A percentile compares a stretch with the other conserved stretches of the same genome.
These are phyloP conservation scores for Bretschneidera sinensis DNA, from an alignment of 345 rosid genomes.

Conservation along the genomic window DNA sequence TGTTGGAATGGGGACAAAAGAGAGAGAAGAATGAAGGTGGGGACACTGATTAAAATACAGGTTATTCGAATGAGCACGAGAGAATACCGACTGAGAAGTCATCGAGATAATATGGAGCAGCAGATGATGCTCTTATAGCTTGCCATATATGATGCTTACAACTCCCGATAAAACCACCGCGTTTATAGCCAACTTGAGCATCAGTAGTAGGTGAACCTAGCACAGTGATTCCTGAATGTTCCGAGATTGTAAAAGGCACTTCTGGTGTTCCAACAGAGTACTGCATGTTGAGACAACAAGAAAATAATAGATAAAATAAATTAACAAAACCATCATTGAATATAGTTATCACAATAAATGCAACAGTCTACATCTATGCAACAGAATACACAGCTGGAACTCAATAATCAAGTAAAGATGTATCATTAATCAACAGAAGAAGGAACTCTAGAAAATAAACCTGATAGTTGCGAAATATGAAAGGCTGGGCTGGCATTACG, in stretches of 20 bases:
- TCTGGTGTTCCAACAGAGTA: constrained; percentile 94
- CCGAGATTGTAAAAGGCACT: constrained; percentile 68
- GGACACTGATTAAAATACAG: background rate
- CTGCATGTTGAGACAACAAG: constrained; percentile 41
- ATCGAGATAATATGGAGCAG: constrained; percentile 99
- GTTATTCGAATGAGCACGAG: constrained; percentile 11
- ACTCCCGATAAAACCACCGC: constrained; percentile 93
- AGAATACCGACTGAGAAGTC: constrained; percentile 85
- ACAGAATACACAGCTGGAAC: background rate
- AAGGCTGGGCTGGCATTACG: constrained; percentile 94
- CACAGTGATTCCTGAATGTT: constrained; percentile 59
- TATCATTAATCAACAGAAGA: background rate
- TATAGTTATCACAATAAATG: constrained; percentile 5
- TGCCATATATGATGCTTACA: constrained; percentile 95
- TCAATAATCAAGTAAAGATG: background rate
- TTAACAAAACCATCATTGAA: background rate
- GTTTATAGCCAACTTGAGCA: constrained; percentile 81
- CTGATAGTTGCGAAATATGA: constrained; percentile 96
- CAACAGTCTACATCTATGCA: background rate
- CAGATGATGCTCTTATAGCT: constrained; percentile 99
- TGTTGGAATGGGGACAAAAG: constrained; percentile 7
- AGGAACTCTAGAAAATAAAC: constrained; percentile 27
- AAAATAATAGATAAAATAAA: constrained; percentile 16
- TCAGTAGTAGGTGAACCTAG: constrained; percentile 63
- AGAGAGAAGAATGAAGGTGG: background rate